Conservation (phyloP, 2,329 filamentous ascomycete genomes). For the Neonectria coccinea region DNA sequence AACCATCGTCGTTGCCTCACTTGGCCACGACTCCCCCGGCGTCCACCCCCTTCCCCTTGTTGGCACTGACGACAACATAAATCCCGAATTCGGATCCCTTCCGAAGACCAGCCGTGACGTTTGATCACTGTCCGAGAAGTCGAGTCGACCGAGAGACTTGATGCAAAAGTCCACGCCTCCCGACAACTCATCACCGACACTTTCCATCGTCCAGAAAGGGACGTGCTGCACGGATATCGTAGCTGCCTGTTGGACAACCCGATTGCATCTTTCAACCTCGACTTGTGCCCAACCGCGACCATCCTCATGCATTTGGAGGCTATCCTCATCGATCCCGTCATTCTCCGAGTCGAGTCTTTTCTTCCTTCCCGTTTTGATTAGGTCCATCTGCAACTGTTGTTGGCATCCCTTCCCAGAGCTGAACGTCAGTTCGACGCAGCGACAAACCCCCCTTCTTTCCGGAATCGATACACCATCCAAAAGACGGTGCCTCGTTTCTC, state of each 20-base stretch:
- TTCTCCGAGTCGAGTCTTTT: not conserved
- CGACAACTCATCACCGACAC: not conserved
- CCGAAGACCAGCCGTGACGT: not conserved
- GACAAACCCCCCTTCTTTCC: not conserved
- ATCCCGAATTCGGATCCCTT: not conserved
- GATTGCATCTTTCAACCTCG: slow-evolving; percentile 3
- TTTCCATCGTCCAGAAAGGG: not conserved
- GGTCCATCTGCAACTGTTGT: not conserved
- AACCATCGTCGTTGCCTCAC: not conserved
- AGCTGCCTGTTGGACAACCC: not conserved
- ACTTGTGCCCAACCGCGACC: not conserved
- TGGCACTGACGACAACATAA: not conserved
- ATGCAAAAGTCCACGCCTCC: not conserved
- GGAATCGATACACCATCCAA: not conserved
- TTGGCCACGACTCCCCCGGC: too few species aligned
- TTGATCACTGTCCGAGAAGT: not conserved
- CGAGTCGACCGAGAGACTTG: not conserved
- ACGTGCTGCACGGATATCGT: not conserved
- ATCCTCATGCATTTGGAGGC: not conserved
- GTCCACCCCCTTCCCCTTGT: not conserved
- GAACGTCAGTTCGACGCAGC: not conserved
- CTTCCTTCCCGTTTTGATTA: not conserved
- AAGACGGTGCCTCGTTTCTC: not conserved
- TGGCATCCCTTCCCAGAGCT: not conserved
- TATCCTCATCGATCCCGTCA: not conserved